A percentile compares a stretch with the other conserved stretches of the same genome.
These are phyloP conservation scores for Venturia asperata DNA, from an alignment of 2,329 filamentous ascomycete species.

Conservation along the genomic window DNA sequence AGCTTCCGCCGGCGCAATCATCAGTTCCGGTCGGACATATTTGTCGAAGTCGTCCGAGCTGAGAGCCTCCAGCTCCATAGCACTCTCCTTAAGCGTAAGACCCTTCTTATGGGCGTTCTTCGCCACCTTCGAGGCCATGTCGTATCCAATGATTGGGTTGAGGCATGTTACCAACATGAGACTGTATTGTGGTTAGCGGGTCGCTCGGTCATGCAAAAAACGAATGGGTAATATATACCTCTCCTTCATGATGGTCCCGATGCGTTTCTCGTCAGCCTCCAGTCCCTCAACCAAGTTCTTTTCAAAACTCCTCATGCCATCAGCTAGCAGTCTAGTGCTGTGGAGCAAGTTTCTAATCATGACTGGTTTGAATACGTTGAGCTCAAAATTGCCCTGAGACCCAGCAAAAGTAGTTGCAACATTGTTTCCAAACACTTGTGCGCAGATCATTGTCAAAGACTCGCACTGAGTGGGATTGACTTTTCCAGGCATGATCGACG, in stretches of 20 bases:
- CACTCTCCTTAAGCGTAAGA: conserved; percentile 83
- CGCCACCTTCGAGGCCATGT: conserved; percentile 93
- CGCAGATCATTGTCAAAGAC: conserved; percentile 93
- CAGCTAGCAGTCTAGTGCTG: conserved; percentile 77
- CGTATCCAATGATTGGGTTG: conserved; percentile 95
- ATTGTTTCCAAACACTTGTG: conserved; percentile 97
- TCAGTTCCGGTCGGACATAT: conserved; percentile 86
- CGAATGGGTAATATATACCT: conserved; percentile 52
- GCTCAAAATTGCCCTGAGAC: conserved; percentile 96
- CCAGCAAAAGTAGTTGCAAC: conserved; percentile 87
- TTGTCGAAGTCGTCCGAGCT: conserved; percentile 85
- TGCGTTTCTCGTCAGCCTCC: conserved; percentile 89
- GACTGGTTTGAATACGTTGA: conserved; percentile 98
- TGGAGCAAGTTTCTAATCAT: conserved; percentile 93
- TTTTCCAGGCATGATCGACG: conserved; percentile 98
- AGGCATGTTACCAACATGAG: conserved; percentile 98
- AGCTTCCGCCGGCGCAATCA: conserved; percentile 75
- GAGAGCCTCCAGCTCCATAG: conserved; percentile 85
- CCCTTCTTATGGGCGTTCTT: conserved; percentile 99
- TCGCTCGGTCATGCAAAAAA: neutral
- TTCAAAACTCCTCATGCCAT: conserved; percentile 93
- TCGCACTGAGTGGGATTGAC: conserved; percentile 99
- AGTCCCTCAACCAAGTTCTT: conserved; percentile 84
- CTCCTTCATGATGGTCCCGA: conserved; percentile 83
- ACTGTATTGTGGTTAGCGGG: conserved; percentile 40